phyloP scores from a whole-genome alignment of 306 rosid species.

The Sophora flavescens region DNA sequence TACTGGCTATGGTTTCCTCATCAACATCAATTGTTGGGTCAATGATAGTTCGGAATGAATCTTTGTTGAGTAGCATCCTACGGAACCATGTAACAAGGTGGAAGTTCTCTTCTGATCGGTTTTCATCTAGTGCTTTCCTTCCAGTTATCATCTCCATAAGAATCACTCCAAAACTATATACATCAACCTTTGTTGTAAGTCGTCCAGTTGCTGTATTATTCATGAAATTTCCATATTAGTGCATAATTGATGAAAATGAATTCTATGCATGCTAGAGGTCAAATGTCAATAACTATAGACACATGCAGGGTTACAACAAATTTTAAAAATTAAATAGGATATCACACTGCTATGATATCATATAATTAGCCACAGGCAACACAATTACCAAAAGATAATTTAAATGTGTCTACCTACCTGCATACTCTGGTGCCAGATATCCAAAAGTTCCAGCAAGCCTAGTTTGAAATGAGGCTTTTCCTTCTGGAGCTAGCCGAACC shows the following conservation, averaged over 20 bases:
- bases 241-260: background rate
- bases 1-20: conserved; percentile 63
- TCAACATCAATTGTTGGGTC: conserved; percentile 67
- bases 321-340: no score
- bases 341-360: no score
- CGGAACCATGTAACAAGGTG: conserved; percentile 92
- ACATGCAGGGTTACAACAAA: no score
- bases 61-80: conserved; percentile 57
- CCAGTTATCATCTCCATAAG: conserved; percentile 90
- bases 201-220: conserved; percentile 79
- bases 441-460: conserved; percentile 95
- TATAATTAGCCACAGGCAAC: background rate
- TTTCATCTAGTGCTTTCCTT: conserved; percentile 78
- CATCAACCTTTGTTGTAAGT: conserved; percentile 83
- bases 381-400: background rate
- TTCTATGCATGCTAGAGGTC: background rate
- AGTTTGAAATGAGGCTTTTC: conserved; percentile 82
- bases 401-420: conserved; percentile 63
- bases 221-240: conserved; percentile 24
- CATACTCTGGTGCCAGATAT: conserved; percentile 95
- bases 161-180: conserved; percentile 94
- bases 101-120: conserved; percentile 75
- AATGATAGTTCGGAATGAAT: conserved; percentile 53
- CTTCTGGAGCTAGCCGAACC: conserved; percentile 95
- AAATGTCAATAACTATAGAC: background rate